A percentile compares a stretch with the other conserved stretches of the same genome.
phyloP scores from a whole-genome alignment of 768 basidiomycete genomes.

The Nidularia pulvinata region DNA sequence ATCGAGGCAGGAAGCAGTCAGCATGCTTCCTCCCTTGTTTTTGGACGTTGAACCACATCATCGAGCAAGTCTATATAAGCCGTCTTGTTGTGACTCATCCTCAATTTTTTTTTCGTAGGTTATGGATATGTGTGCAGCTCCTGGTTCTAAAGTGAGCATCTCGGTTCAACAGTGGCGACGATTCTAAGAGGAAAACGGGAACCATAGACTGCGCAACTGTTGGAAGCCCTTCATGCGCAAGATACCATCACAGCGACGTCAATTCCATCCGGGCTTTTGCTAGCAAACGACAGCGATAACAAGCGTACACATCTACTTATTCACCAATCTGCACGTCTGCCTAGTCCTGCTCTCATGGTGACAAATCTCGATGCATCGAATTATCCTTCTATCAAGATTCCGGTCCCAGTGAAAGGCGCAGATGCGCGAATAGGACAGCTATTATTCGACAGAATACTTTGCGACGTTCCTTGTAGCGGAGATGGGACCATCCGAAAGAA shows the following conservation, averaged over 20 bases:
- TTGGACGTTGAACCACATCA: conserved; percentile 96
- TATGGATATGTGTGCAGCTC: conserved; percentile 98
- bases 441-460: conserved; percentile 90
- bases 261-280: conserved; percentile 80
- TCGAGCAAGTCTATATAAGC: conserved; percentile 37
- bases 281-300: conserved; percentile 95
- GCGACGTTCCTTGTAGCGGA: conserved; percentile 97
- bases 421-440: conserved; percentile 46
- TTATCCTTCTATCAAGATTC: conserved; percentile 67
- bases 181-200: no score
- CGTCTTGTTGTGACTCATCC: neutral
- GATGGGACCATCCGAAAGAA: conserved; percentile 98
- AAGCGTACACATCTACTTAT: conserved; percentile 96
- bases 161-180: no score
- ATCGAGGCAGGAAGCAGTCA: conserved; percentile 95
- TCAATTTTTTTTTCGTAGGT: conserved; percentile 43
- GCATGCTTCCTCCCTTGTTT: conserved; percentile 98
- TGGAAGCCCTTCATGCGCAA: conserved; percentile 90
- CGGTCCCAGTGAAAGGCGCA: conserved; percentile 25
- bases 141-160: conserved; percentile 82
- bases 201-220: conserved; percentile 85
- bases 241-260: conserved; percentile 63
- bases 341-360: conserved; percentile 90
- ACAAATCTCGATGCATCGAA: conserved; percentile 96
- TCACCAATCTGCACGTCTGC: conserved; percentile 94